Conservation (phyloP, 2,329 filamentous ascomycete genomes). For the Lomentospora prolificans region DNA sequence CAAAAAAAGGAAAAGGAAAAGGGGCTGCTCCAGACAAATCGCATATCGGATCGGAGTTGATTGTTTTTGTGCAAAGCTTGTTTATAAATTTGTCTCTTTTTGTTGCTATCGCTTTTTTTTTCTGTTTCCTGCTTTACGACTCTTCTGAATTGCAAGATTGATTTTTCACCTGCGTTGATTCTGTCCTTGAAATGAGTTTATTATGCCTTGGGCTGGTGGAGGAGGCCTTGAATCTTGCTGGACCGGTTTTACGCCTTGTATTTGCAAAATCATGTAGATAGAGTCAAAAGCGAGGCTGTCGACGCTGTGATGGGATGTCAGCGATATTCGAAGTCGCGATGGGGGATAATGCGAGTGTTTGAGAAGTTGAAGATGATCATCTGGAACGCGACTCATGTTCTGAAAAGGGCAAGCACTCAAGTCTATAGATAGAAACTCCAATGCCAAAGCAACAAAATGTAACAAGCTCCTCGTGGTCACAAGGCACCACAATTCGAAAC, state of each 20-base stretch:
- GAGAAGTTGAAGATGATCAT: too few species aligned
- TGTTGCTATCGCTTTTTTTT: neutral
- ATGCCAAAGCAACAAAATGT: too few species aligned
- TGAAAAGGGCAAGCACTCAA: neutral
- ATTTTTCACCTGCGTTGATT: neutral
- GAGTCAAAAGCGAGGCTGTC: neutral
- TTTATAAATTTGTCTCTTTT: too few species aligned
- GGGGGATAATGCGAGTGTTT: neutral
- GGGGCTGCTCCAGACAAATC: neutral
- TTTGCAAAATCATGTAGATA: neutral
- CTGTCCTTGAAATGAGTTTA: neutral
- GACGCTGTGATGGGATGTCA: neutral
- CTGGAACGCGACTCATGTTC: too few species aligned
- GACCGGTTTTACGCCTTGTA: neutral
- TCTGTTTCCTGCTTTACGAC: neutral
- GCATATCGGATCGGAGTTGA: slow-evolving; percentile 7
- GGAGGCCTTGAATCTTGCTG: neutral
- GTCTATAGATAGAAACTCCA: neutral
- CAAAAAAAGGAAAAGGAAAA: neutral
- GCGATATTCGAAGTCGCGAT: too few species aligned
- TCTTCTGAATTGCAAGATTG: neutral
- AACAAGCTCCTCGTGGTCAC: too few species aligned
- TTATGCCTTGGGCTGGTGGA: neutral
- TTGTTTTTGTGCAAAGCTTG: neutral
- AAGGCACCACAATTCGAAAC: too few species aligned